These are phyloP conservation scores for Sicyos baderoa DNA, from an alignment of 306 rosid species.

Conservation along the genomic window DNA sequence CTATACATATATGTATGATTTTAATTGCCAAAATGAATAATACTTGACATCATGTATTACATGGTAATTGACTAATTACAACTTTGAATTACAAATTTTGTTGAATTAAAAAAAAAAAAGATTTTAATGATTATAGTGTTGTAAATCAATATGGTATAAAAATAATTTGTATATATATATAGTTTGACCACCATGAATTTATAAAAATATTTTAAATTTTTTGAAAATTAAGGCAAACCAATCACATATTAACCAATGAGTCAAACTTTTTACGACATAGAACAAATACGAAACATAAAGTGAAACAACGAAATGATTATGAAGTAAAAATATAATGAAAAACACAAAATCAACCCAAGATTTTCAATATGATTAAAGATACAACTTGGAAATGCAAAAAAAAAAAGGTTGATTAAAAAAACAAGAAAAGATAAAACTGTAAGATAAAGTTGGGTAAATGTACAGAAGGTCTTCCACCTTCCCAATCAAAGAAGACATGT, in stretches of 20 bases:
- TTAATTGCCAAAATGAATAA: no score
- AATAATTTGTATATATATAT: no score
- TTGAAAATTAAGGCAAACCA: neutral
- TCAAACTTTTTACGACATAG: neutral
- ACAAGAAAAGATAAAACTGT: neutral
- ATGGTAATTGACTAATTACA: no score
- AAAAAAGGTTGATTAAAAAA: neutral
- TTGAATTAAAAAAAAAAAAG: neutral
- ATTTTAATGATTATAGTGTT: no score
- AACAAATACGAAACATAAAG: neutral
- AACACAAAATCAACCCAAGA: neutral
- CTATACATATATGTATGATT: neutral
- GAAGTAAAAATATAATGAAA: neutral
- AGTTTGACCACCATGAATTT: neutral
- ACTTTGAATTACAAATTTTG: no score
- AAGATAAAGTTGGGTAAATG: constrained; percentile 5
- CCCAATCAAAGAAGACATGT: constrained; percentile 4
- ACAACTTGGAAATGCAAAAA: constrained; percentile 9
- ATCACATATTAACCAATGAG: neutral
- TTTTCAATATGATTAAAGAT: constrained; percentile 11
- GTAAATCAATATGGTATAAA: no score
- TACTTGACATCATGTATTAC: no score
- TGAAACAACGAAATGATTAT: neutral
- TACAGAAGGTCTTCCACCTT: neutral
- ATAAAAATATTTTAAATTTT: neutral